Base-by-base conservation (phyloP, 345 rosid genomes). In the Moringa oleifera region DNA sequence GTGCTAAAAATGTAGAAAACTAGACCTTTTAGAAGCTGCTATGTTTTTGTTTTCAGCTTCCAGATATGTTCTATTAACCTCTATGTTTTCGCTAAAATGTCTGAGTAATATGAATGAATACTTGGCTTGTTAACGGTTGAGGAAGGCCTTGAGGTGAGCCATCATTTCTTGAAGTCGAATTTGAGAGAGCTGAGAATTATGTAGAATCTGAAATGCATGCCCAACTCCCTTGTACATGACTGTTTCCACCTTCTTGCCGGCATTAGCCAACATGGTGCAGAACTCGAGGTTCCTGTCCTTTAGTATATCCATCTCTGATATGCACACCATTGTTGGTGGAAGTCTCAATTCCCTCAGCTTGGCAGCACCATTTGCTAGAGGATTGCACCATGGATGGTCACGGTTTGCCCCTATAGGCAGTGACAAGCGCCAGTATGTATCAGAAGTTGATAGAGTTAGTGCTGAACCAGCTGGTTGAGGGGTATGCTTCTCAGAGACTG, bases 321-420 rank as follows among this genome's bases (percentile, higher is more conserved):
- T 50, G 25, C 85, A 85, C 52, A 92, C 83, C 81, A 92, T 66
- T 4, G 63, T 61, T 3, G 76, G 37, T 24, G 80, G 73, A 36
- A 70, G 63, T 51, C 31, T 62, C 64, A 37, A 17, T 25, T 60
- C 63, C 57, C 61, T 64, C 66, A 64, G 50, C 63, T 66, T 72
- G 57, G 28, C 23, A 0, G 68, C 55, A 41, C 58, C 63, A 57
- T 64, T 66, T 57, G 36, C 69, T 0, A 69, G 53, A 58, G 88
- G 96, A 63, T 92, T 92, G 69, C 96, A 87, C 91, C 93, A 89
- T 20, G 79, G 89, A 75, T 92, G 96, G 63, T 92, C 91, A 20
- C 91, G 78, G 52, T 66, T 80, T n/a, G 76, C 68, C 19, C 89
- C 95, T 2, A 71, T 24, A 22, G 96, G 98, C 33, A 89, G 67